Percentiles rank a stretch among this genome's conserved stretches.
These are phyloP conservation scores for Pyronema omphalodes DNA, from an alignment of 495 filamentous ascomycete genomes.

Conservation along the genomic window DNA sequence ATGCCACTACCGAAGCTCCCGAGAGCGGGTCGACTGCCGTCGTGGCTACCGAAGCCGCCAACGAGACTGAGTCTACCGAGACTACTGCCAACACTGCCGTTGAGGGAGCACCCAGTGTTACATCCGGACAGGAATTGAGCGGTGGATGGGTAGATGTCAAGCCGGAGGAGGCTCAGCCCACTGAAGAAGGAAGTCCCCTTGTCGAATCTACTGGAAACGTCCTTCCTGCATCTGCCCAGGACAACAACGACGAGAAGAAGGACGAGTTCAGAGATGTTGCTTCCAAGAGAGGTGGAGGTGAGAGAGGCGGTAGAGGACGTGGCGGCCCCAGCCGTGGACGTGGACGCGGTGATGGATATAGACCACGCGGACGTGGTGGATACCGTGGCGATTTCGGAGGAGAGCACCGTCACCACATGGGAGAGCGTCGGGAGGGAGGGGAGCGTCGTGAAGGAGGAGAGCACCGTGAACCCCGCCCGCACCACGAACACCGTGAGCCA, in stretches of 20 bases:
- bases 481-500: constrained; percentile 4
- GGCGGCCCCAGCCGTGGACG: constrained; percentile 9
- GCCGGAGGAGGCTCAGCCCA: constrained; percentile 2
- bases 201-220: constrained; percentile 3
- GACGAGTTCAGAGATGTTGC: constrained; percentile 20
- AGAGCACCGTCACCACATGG: constrained; percentile 6
- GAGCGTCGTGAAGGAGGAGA: constrained; percentile 13
- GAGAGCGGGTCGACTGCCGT: constrained; percentile 1
- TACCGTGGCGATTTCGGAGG: constrained; percentile 7
- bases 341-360: constrained; percentile 10
- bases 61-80: not conserved
- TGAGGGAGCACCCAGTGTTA: not conserved
- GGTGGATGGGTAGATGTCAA: not conserved
- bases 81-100: constrained; percentile 5
- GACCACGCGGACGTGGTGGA: constrained; percentile 5
- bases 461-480: constrained; percentile 7
- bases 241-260: constrained; percentile 3
- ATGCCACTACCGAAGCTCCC: not conserved
- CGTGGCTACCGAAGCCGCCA: not conserved
- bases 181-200: constrained; percentile 12
- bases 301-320: constrained; percentile 7
- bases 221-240: not conserved
- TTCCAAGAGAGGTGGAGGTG: constrained; percentile 8
- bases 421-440: constrained; percentile 1
- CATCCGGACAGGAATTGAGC: not conserved